Evolutionary conservation across 805 yeast species (phyloP), one percentile per base, ranked within the genome.

Genomic region (Spathaspora passalidarum): DNA sequence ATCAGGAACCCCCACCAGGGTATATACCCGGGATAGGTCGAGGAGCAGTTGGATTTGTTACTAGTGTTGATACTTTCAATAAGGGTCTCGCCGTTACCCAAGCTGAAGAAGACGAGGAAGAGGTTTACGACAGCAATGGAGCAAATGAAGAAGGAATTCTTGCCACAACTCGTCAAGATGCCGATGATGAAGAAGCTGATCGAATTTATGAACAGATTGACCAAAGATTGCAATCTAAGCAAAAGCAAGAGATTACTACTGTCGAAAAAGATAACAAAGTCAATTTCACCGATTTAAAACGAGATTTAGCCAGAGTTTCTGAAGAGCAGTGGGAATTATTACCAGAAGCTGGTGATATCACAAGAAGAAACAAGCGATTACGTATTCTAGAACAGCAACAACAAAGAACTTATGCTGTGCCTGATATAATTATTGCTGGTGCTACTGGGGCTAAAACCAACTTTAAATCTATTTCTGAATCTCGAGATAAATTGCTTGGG

Each of bases 41-140:
- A 59, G 99, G 99, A 21, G 98, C 97, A 1, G 79, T 88, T 1
- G 98, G 97, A 4, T 91, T 94, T 63, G 82, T 91, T 0, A 89
- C 96, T 0, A 78, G 89, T 48, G 88, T 94, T 1, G 95, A 86
- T 50, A 62, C 86, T 13, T 72, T 49, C 63, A 45, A 44, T 59
- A 69, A 46, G 59, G 49, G 49, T 4, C n/a, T 47, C 8, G 37
- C 32, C n/a, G 16, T 38, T 14, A 20, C 32, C 13, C 47, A 56
- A 19, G 57, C 56, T 23, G 58, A 54, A 5, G 59, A 57, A 22
- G 56, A 56, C 5, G 68, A 61, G n/a, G 66, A 64, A 4, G 74
- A 64, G 19, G 67, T 62, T 21, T 54, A 52, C 8, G 62, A 59
- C 13, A 49, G 52, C 41, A 44, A 46, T 8, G 65, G 62, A 43